Base-by-base conservation (phyloP, 2,329 filamentous ascomycete genomes). In the Tricladium varicosporioides region DNA sequence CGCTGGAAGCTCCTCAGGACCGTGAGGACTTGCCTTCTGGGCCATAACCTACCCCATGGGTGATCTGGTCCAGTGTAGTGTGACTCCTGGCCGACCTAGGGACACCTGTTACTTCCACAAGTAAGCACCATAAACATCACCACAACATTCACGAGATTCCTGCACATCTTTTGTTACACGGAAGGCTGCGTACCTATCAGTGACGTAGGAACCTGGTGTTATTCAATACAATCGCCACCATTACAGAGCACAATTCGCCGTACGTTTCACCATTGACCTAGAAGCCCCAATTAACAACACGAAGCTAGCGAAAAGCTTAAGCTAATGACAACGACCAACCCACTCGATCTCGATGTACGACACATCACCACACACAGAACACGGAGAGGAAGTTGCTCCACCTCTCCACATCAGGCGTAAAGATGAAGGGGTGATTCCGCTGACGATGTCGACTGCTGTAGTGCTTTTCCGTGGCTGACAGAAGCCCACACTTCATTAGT, bases 1-100 rank as follows among this genome's bases (percentile, higher is more conserved):
- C 19, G 11, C 46, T 31, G 46, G 27, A 48, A 48, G 46, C 27
- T n/a, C 46, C 46, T 11, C 46, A 48, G 46, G 46, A 48, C 10
- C n/a, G 46, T 48, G 11, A 48, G 48, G 18, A 50, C 18, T 50
- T 50, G 48, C 48, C 48, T 50, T 50, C 48, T 50, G 31, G 48
- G 27, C 18, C 46, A 48, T 48, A 48, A 48, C 22, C n/a, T 48
- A 48, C 19, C 46, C 46, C 19, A 48, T 27, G 18, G 46, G 19
- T 48, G 46, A 27, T 36, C 32, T 36, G 32, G 32, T 13, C 32
- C 48, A 50, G 15, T 50, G 48, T 50, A n/a, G 19, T 50, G 27
- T 31, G 48, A 50, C 22, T 50, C 36, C 48, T 50, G 27, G 18
- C 48, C 48, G 32, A 50, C 27, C 48, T n/a, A 50, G 48, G 14